Evolutionary conservation across 2,329 filamentous ascomycete genomes (phyloP).

Genomic region (Colletotrichum phormii): DNA sequence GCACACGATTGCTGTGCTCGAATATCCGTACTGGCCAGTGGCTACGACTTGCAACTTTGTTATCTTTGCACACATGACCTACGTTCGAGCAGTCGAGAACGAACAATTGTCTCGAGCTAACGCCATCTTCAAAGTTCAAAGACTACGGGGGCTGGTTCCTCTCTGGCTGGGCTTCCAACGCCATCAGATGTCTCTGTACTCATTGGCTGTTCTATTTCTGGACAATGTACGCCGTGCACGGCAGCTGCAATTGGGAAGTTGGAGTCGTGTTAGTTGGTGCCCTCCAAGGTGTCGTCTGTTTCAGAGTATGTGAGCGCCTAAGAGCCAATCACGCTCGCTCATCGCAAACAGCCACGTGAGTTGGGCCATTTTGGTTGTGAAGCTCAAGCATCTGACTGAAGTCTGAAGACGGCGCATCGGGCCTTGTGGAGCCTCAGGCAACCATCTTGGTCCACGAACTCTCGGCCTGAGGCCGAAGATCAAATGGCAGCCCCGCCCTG

Average conservation of each 20-base stretch:
- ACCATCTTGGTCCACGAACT: background rate
- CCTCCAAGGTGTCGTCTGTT: conserved; percentile 45
- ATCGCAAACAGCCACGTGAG: background rate
- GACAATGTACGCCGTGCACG: conserved; percentile 1
- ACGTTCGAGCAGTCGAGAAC: background rate
- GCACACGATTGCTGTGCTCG: background rate
- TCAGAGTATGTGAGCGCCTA: conserved; percentile 49
- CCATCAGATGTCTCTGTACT: conserved; percentile 9
- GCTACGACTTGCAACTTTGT: background rate
- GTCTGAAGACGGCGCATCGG: background rate
- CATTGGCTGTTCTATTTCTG: conserved; percentile 35
- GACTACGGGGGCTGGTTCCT: background rate
- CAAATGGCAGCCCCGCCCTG: conserved; percentile 20
- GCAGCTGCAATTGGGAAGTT: conserved; percentile 15
- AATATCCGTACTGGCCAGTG: background rate
- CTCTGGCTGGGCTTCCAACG: background rate
- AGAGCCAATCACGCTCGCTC: conserved; percentile 41
- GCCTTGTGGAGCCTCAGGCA: conserved; percentile 1
- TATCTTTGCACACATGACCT: no score
- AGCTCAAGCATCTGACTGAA: no score
- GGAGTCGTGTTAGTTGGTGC: conserved; percentile 27
- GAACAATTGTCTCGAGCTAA: background rate
- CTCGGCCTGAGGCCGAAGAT: background rate
- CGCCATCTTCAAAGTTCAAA: background rate
- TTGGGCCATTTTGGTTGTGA: background rate